phyloP scores from a whole-genome alignment of 768 basidiomycete species.

The Hemileccinum rubropunctum region DNA sequence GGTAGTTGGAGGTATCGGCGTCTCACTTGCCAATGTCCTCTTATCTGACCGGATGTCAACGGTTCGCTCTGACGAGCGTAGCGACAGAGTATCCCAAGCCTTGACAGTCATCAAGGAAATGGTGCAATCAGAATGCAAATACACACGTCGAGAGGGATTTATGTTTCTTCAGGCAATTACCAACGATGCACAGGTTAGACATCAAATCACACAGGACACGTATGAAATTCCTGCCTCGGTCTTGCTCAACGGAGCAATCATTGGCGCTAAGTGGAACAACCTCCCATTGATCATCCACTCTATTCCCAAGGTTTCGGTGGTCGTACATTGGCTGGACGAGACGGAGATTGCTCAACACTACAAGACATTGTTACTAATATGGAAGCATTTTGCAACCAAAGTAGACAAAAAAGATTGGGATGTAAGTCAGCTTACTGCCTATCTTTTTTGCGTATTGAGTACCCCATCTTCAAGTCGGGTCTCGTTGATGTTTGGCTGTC shows the following conservation, averaged over 20 bases:
- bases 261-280: constrained; percentile 25
- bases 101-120: constrained; percentile 40
- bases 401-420: constrained; percentile 14
- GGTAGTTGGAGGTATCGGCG: constrained; percentile 42
- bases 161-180: constrained; percentile 37
- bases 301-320: constrained; percentile 22
- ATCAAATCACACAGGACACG: constrained; percentile 1
- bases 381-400: constrained; percentile 31
- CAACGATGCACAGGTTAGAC: constrained; percentile 16
- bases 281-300: constrained; percentile 29
- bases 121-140: constrained; percentile 25
- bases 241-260: constrained; percentile 47
- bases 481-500: constrained; percentile 52
- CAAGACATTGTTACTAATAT: constrained; percentile 37
- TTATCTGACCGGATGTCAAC: constrained; percentile 21
- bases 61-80: constrained; percentile 7
- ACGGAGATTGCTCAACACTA: constrained; percentile 39
- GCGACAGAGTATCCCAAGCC: constrained; percentile 31
- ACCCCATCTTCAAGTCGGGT: constrained; percentile 29
- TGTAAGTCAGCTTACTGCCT: constrained; percentile 21
- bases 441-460: constrained; percentile 3
- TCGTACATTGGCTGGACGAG: constrained; percentile 36
- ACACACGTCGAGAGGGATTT: constrained; percentile 33
- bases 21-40: constrained; percentile 39
- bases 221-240: constrained; percentile 28